Evolutionary conservation across 768 basidiomycete species (phyloP).

Genomic region (Tricholoma saponaceum): DNA sequence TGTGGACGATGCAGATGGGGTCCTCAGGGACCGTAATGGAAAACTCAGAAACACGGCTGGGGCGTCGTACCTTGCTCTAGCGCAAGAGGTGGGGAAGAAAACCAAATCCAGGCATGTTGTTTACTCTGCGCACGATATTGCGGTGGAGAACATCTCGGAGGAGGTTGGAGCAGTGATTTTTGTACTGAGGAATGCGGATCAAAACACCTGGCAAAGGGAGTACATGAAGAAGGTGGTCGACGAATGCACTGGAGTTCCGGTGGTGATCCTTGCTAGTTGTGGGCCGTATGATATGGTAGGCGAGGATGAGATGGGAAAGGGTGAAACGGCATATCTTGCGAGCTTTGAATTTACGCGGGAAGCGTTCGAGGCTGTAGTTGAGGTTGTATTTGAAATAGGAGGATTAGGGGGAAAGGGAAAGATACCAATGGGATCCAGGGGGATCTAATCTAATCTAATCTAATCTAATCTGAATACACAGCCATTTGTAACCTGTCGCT

Average conservation of each 20-base stretch:
- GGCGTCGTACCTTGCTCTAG: conserved; percentile 50
- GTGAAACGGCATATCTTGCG: conserved; percentile 35
- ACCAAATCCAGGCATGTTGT: conserved; percentile 40
- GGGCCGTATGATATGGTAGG: conserved; percentile 60
- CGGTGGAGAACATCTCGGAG: conserved; percentile 6
- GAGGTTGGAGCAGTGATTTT: conserved; percentile 40
- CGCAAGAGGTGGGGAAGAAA: conserved; percentile 29
- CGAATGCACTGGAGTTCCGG: too few relatives aligned
- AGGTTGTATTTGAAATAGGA: conserved; percentile 38
- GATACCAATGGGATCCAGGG: conserved; percentile 1
- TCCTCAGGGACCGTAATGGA: conserved; percentile 37
- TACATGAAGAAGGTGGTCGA: conserved; percentile 28
- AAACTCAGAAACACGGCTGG: conserved; percentile 54
- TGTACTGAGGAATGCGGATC: conserved; percentile 54
- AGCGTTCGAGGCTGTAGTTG: conserved; percentile 43
- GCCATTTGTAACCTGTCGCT: too few relatives aligned
- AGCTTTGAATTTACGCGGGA: conserved; percentile 58
- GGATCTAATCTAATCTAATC: too few relatives aligned
- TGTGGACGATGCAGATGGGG: conserved; percentile 52
- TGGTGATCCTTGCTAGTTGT: conserved; percentile 56
- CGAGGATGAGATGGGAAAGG: conserved; percentile 16
- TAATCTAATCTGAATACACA: neutral
- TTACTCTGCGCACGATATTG: conserved; percentile 26
- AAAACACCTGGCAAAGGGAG: conserved; percentile 47
- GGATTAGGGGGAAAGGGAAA: neutral